Percentiles rank a stretch among this genome's conserved stretches.
Evolutionary conservation across 2,329 filamentous ascomycete genomes (phyloP).

Genomic region (Aspergillus niger): DNA sequence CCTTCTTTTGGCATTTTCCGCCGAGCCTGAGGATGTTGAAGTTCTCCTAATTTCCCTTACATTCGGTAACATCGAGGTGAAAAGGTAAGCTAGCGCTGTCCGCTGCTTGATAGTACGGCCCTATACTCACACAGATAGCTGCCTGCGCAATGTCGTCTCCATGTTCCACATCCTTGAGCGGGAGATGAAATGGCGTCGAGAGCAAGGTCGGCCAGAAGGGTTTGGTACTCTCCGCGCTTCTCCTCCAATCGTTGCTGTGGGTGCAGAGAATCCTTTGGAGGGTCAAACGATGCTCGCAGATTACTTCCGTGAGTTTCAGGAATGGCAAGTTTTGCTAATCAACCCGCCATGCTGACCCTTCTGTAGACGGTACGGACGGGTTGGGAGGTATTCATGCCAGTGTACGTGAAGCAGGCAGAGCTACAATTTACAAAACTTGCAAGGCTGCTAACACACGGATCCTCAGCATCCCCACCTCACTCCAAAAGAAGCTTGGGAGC

Average conservation of each 20-base stretch:
- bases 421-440: not conserved
- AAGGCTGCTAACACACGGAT: conserved; percentile 18
- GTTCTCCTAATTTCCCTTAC: conserved; percentile 83
- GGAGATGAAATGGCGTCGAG: conserved; percentile 79
- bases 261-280: conserved; percentile 80
- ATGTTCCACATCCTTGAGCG: conserved; percentile 91
- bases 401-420: conserved; percentile 32
- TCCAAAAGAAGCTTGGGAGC: conserved; percentile 72
- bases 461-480: conserved; percentile 69
- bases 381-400: conserved; percentile 70
- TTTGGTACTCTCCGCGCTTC: conserved; percentile 71
- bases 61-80: conserved; percentile 88
- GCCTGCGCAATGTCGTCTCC: conserved; percentile 82
- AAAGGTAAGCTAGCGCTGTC: conserved; percentile 58
- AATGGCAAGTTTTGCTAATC: conserved; percentile 31
- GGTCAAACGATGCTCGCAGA: conserved; percentile 79
- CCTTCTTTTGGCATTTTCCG: conserved; percentile 80
- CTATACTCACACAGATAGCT: conserved; percentile 54
- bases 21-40: conserved; percentile 80
- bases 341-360: conserved; percentile 2
- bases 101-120: not conserved
- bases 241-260: conserved; percentile 84
- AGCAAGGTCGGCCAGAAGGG: conserved; percentile 66
- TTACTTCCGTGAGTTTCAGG: conserved; percentile 72
- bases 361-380: conserved; percentile 71